phyloP scores from a whole-genome alignment of 306 rosid genomes.

The Arachis hypogaea region DNA sequence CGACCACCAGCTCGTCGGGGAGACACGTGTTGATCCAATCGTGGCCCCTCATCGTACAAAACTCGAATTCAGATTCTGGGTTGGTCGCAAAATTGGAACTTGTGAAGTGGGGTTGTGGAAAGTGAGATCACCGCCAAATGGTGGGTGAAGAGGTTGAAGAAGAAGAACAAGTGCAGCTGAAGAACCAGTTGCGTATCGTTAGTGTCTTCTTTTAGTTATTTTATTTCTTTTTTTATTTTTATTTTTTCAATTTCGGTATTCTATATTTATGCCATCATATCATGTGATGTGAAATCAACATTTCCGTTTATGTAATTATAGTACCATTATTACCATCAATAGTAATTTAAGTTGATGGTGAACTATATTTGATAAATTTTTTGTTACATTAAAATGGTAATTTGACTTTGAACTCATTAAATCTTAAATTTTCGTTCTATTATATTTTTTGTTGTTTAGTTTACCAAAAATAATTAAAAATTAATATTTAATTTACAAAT shows the following conservation, averaged over 20 bases:
- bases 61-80: background rate
- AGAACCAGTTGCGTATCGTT: constrained; percentile 20
- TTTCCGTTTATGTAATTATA: too few species aligned
- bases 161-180: background rate
- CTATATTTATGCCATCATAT: background rate
- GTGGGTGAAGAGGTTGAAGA: background rate
- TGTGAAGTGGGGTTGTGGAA: background rate
- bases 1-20: constrained; percentile 83
- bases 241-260: background rate
- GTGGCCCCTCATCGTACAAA: constrained; percentile 52
- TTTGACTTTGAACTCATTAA: too few species aligned
- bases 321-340: too few species aligned
- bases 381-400: too few species aligned
- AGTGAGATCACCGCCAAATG: background rate
- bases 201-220: background rate
- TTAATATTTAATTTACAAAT: too few species aligned
- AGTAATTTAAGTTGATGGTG: too few species aligned
- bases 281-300: too few species aligned
- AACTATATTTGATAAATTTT: too few species aligned
- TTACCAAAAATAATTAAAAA: too few species aligned
- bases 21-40: constrained; percentile 75
- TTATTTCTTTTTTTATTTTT: background rate
- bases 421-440: too few species aligned
- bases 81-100: background rate
- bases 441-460: too few species aligned